Evolutionary conservation across 2,329 filamentous ascomycete genomes (phyloP).

Genomic region (Ophiocordyceps unilateralis): DNA sequence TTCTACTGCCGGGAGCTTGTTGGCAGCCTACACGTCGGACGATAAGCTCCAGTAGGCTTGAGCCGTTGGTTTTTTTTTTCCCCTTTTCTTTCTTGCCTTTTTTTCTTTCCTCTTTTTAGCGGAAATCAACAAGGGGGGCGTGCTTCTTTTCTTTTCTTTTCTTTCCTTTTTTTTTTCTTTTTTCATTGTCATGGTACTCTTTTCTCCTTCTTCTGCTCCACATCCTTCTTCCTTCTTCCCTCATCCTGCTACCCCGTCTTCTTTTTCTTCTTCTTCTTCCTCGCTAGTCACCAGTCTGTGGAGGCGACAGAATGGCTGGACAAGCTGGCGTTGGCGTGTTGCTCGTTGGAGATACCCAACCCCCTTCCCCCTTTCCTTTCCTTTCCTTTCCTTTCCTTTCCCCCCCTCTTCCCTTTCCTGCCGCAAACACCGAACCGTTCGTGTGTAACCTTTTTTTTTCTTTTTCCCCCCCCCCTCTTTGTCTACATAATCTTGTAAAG

Average conservation of each 20-base stretch:
- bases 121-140: too few relatives aligned
- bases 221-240: neutral
- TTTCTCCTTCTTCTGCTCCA: too few relatives aligned
- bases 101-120: neutral
- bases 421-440: too few relatives aligned
- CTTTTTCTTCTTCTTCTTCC: neutral
- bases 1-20: constrained; percentile 3
- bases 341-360: neutral
- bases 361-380: neutral
- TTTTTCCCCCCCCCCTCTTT: too few relatives aligned
- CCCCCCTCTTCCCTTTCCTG: too few relatives aligned
- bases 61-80: neutral
- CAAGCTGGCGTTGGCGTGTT: neutral
- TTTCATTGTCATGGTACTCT: neutral
- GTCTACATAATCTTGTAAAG: too few relatives aligned
- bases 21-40: neutral
- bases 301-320: neutral
- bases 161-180: neutral
- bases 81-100: neutral
- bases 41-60: neutral
- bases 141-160: neutral
- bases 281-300: too few relatives aligned
- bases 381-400: neutral
- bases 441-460: too few relatives aligned
- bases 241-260: too few relatives aligned